phyloP scores from a whole-genome alignment of 805 yeast species.

The Cyberlindnera suaveolens region DNA sequence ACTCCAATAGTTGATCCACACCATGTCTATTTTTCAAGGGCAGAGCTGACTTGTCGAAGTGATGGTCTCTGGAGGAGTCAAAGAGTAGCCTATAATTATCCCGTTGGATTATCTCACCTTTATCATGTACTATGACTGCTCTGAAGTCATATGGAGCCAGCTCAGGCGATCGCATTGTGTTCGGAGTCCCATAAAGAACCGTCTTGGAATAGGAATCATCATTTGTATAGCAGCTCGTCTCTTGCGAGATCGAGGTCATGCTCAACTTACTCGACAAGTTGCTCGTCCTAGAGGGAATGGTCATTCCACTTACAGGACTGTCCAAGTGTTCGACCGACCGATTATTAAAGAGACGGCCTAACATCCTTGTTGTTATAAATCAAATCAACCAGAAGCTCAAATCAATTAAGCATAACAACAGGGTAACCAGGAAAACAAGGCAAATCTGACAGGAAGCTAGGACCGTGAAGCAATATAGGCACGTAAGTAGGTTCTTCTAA shows the following conservation, averaged over 20 bases:
- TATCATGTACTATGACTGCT: slow-evolving; percentile 30
- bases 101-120: slow-evolving; percentile 30
- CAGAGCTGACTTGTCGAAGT: slow-evolving; percentile 13
- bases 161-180: slow-evolving; percentile 3
- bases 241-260: not conserved
- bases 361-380: not conserved
- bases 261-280: not conserved
- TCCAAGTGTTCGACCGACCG: not conserved
- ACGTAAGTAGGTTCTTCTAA: no score
- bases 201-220: slow-evolving; percentile 24
- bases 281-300: not conserved
- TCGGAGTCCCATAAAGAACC: slow-evolving; percentile 21
- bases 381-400: not conserved
- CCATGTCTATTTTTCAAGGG: slow-evolving; percentile 10
- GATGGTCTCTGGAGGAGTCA: slow-evolving; percentile 25
- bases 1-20: slow-evolving; percentile 25
- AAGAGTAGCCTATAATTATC: slow-evolving; percentile 28
- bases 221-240: slow-evolving; percentile 5
- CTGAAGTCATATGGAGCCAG: slow-evolving; percentile 24
- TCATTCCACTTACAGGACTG: no score
- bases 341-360: slow-evolving; percentile 2
- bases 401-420: no score
- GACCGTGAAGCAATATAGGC: no score
- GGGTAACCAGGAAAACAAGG: no score
- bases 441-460: no score